Base-by-base conservation (phyloP, 1,139 yeast species). In the Casaregolazyma lundiana region DNA sequence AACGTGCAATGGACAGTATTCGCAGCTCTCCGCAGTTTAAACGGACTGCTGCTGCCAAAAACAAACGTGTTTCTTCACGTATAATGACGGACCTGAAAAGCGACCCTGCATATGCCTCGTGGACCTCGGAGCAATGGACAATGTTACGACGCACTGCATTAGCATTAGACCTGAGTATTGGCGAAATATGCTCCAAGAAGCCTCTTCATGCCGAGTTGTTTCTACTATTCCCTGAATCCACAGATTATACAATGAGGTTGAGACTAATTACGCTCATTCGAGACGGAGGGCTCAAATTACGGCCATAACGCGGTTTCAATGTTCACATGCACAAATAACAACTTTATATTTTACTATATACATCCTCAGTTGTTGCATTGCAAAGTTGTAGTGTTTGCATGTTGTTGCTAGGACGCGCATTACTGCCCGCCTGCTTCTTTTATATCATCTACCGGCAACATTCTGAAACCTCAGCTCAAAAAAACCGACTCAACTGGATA, bases 401-500 rank as follows among this genome's bases (percentile, higher is more conserved):
- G 11, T 11, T 24, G n/a, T 24, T 13, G 29, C 36, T 40, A 15
- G 16, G 16, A 29, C 9, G 29, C 6, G 6, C 30, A n/a, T n/a
- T n/a, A n/a, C n/a, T n/a, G n/a, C n/a, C n/a, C n/a, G 29, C 9
- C 11, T 24, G 8, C 29, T 24, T 24, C 11, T 11, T 24, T 24
- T 8, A 8, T 11, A 24, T 24, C 36, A 9, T 9, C 8, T 34
- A 8, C n/a, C 9, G 13, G 15, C 43, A 17, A n/a, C n/a, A n/a
- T n/a, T 6, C 35, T 18, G 35, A 15, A 9, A 5, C 15, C 6
- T 45, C 40, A 53, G 44, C 6, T 45, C 40, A 53, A 43, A 54
- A 51, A 44, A 55, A 55, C 46, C 58, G 30, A 40, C 57, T 51
- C 15, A 53, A 36, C 16, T 54, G 55, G 30, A 55, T 45, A 45